These are phyloP conservation scores for Penicillium fimorum DNA, from an alignment of 495 filamentous ascomycete genomes.

Conservation along the genomic window DNA sequence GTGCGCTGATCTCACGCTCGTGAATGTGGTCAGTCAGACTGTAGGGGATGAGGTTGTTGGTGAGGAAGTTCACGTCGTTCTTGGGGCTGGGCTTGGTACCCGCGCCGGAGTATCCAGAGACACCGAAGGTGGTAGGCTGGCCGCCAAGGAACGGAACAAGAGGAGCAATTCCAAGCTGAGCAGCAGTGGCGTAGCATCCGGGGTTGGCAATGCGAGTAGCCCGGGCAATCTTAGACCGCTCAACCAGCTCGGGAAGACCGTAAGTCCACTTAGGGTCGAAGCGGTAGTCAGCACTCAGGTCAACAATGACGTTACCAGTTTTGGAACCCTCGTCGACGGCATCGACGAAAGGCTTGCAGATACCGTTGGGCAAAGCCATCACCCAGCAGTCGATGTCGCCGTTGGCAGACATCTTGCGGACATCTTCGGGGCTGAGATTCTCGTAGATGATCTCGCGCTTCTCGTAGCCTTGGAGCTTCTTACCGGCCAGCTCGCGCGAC, in stretches of 20 bases:
- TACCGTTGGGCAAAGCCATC: slow-evolving; percentile 95
- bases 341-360: slow-evolving; percentile 95
- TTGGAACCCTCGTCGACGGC: slow-evolving; percentile 74
- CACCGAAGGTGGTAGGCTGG: slow-evolving; percentile 85
- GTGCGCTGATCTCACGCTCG: slow-evolving; percentile 82
- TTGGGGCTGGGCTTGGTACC: slow-evolving; percentile 94
- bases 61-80: slow-evolving; percentile 88
- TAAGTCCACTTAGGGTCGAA: slow-evolving; percentile 93
- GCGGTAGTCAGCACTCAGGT: slow-evolving; percentile 93
- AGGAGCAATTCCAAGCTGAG: slow-evolving; percentile 86
- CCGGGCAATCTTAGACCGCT: slow-evolving; percentile 71
- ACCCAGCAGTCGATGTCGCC: slow-evolving; percentile 98
- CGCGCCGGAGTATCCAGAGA: slow-evolving; percentile 93
- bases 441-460: slow-evolving; percentile 95
- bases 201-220: slow-evolving; percentile 91
- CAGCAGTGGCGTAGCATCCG: slow-evolving; percentile 96
- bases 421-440: slow-evolving; percentile 85
- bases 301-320: slow-evolving; percentile 79
- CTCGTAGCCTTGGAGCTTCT: slow-evolving; percentile 86
- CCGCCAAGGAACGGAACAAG: slow-evolving; percentile 75
- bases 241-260: slow-evolving; percentile 86
- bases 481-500: slow-evolving; percentile 87
- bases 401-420: slow-evolving; percentile 83
- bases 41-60: slow-evolving; percentile 89
- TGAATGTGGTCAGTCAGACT: slow-evolving; percentile 94